Conservation (phyloP, 1,284 basidiomycete genomes). For the Baeospora myosura region DNA sequence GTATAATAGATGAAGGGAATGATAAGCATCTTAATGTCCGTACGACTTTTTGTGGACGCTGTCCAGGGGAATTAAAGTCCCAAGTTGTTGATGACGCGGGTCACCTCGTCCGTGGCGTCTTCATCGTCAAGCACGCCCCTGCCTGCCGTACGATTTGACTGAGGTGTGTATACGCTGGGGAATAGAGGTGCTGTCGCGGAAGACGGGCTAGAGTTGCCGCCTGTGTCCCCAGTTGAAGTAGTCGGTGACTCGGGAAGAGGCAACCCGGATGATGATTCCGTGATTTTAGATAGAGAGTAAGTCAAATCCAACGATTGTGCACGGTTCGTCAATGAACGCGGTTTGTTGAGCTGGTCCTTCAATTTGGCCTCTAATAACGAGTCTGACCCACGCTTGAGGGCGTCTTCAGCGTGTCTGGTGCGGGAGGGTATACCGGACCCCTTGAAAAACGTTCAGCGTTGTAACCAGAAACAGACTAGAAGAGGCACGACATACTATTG, state of each 20-base stretch:
- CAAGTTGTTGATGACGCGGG: slow-evolving; percentile 71
- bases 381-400: slow-evolving; percentile 80
- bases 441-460: slow-evolving; percentile 24
- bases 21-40: not conserved
- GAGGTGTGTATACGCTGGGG: slow-evolving; percentile 73
- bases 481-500: slow-evolving; percentile 46
- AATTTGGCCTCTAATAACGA: slow-evolving; percentile 82
- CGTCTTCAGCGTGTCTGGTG: slow-evolving; percentile 62
- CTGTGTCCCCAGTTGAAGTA: slow-evolving; percentile 63
- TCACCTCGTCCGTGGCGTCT: slow-evolving; percentile 63
- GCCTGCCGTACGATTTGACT: slow-evolving; percentile 35
- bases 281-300: slow-evolving; percentile 68
- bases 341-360: slow-evolving; percentile 69
- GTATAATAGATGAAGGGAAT: not conserved
- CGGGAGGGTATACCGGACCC: slow-evolving; percentile 60
- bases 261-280: slow-evolving; percentile 55
- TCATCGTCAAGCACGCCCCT: slow-evolving; percentile 56
- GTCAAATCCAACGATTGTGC: slow-evolving; percentile 78
- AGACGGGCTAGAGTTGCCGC: slow-evolving; percentile 64
- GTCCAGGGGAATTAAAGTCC: slow-evolving; percentile 24
- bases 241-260: slow-evolving; percentile 71
- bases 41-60: not conserved
- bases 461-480: slow-evolving; percentile 24
- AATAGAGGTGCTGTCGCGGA: slow-evolving; percentile 71
- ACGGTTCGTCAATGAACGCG: slow-evolving; percentile 68